Evolutionary conservation across 225 moss, liverwort and hornwort genomes (phyloP), one percentile per base, ranked within the genome.

Genomic region (Straminergon stramineum): DNA sequence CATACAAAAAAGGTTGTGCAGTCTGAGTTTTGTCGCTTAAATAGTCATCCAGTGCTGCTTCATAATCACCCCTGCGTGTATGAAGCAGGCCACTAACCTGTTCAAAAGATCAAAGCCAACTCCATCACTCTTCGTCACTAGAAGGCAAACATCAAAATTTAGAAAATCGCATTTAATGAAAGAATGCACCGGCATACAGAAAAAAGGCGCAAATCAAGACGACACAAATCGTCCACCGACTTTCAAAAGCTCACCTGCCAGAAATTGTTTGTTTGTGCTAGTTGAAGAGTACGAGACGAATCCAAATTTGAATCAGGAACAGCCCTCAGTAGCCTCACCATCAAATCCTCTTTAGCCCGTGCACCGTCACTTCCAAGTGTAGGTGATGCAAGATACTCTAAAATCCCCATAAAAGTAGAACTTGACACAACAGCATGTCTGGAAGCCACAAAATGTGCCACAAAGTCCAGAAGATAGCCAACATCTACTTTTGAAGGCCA

Each of bases 381-480:
- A 91, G 92, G 79, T 82, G 94, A 94, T 81, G 95, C 94, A 84
- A 99, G 88, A 91, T 96, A 93, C 93, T 97, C 97, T 85, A 99
- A 91, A 79, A 99, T 94, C 70, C 73, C 90, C 88, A 93, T 94
- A 91, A 99, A 93, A 74, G 95, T 96, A 86, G 90, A 91, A 90
- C 93, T 91, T 78, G 97, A 93, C 39, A 97, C 97, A 88, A 95
- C 94, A 88, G 97, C 95, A 92, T 97, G 96, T 89, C 94, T 94
- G 86, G 95, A 95, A 77, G 97, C 97, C 66, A 96, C 99, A 95
- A 96, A 97, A 91, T 96, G 94, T 70, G 97, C 97, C 87, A 97
- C 94, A 91, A 97, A 99, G 88, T 97, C 95, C 75, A 97, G 94
- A 93, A 99, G 93, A 77, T 88, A 91, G 39, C 93, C 97, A 91